phyloP scores from a whole-genome alignment of 2,329 filamentous ascomycete genomes.

The Didymella sp. region DNA sequence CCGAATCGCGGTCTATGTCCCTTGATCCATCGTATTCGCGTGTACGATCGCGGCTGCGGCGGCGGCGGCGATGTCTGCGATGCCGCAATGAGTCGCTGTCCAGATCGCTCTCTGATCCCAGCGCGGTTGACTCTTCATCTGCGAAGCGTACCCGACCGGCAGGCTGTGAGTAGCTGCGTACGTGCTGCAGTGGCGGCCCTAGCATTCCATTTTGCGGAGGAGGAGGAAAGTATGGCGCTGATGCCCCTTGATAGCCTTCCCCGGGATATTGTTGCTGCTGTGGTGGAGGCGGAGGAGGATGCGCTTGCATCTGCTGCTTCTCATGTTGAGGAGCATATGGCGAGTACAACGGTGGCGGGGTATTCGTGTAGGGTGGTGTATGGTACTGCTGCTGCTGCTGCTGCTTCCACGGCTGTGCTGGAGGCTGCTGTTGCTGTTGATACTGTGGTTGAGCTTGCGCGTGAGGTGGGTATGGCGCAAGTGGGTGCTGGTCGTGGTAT shows the following conservation, averaged over 20 bases:
- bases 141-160: slow-evolving; percentile 41
- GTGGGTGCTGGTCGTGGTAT: slow-evolving; percentile 28
- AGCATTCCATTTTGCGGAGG: slow-evolving; percentile 31
- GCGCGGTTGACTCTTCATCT: slow-evolving; percentile 27
- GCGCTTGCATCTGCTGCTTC: slow-evolving; percentile 32
- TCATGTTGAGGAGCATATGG: slow-evolving; percentile 28
- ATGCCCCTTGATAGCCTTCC: slow-evolving; percentile 10
- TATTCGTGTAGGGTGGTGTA: slow-evolving; percentile 19
- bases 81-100: slow-evolving; percentile 27
- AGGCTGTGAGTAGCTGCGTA: slow-evolving; percentile 44
- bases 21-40: slow-evolving; percentile 20
- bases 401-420: slow-evolving; percentile 17
- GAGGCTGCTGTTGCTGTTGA: slow-evolving; percentile 26
- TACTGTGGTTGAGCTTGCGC: slow-evolving; percentile 20
- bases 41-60: slow-evolving; percentile 23
- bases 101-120: slow-evolving; percentile 28
- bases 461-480: slow-evolving; percentile 21
- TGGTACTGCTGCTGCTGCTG: slow-evolving; percentile 24
- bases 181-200: slow-evolving; percentile 35
- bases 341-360: slow-evolving; percentile 31
- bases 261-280: slow-evolving; percentile 20
- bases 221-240: slow-evolving; percentile 15
- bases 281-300: slow-evolving; percentile 23
- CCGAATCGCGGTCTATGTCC: slow-evolving; percentile 23
- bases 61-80: slow-evolving; percentile 21